Evolutionary conservation across 2,329 filamentous ascomycete species (phyloP), one percentile per base, ranked within the genome.

Genomic region (Colletotrichum echinochloae): DNA sequence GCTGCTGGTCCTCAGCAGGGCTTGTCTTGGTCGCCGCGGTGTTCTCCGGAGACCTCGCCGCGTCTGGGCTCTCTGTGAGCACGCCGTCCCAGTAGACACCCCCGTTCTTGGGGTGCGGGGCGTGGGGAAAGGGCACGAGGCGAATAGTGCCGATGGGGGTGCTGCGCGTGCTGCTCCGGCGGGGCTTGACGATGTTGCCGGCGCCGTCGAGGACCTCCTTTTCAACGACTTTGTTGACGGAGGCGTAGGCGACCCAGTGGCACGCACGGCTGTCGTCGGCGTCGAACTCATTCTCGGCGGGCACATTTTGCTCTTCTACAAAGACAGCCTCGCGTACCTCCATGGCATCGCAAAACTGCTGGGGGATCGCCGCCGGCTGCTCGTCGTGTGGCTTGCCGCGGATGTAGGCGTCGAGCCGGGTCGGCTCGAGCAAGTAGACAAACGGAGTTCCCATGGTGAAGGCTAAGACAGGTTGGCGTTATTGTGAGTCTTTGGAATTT

Each of bases 181-280:
- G 80, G n/a, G 81, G 81, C 23, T 78, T 79, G 55, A 82, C 56
- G 46, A 86, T 76, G 41, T 81, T 79, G 67, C 81, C 82, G n/a
- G 76, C 75, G 6, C 81, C 79, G 75, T 88, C 83, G 35, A 80
- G 81, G 54, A 82, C 75, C 77, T 86, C 84, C 6, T 79, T 77
- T 69, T 81, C 79, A 54, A 81, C 80, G 4, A 78, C 81, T 59
- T 81, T 83, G 64, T 87, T 86, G 66, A 92, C 85, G 20, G 86
- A 90, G 57, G 89, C 89, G 80, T 97, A 97, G n/a, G 91, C 85
- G 37, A 97, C 91, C 92, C 94, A 97, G 80, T 98, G 94, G 82
- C 91, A 95, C 74, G 90, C 91, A 44, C 93, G 88, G 1, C 86
- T 74, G 79, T 98, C 95, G 78, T 98, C 94, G 1, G 86, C 82